Evolutionary conservation across 371 early-diverging fungal species (phyloP), one percentile per base, ranked within the genome.

Genomic region (Dichotomocladium elegans): DNA sequence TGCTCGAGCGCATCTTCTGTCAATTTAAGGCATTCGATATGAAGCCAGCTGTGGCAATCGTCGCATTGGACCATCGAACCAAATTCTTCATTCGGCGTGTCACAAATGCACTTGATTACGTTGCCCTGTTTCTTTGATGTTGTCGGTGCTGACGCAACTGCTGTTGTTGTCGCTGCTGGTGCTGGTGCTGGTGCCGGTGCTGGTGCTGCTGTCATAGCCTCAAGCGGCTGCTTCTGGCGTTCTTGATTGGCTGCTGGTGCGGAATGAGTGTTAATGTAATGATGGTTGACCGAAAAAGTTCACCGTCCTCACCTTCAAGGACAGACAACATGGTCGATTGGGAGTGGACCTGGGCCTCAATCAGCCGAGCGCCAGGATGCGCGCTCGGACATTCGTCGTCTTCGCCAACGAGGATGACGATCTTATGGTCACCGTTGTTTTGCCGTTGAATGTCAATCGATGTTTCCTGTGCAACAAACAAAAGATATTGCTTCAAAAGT

Each of bases 21-120:
- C 25, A 82, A 55, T 27, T 68, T 68, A 25, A 82, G 57, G 41
- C 83, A 82, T 3, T 79, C 80, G 10, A 79, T 41, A 52, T 82
- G 83, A 9, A 82, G 74, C 79, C 80, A 82, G 12, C 60, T 57
- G 29, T 51, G 53, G 46, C 83, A 82, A 25, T 74, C 62, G 43
- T 82, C 83, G 50, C 83, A 82, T 56, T 82, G 83, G 2, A 82
- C 77, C 79, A 82, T 79, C 4, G 68, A 41, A 9, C 79, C 80
- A 30, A 57, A 57, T 19, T 79, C 79, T 41, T 79, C 80, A 17
- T 71, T 62, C 15, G 70, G 65, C n/a, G 70, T 61, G 48, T 60
- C 64, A 41, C 83, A 82, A 35, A 82, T 73, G 49, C 83, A 82
- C 52, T 63, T 60, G 26, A 61, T 58, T 41, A 54, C 15, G 35